Evolutionary conservation across 257 asterid genomes (phyloP).

Genomic region (Marsdenia floribunda): DNA sequence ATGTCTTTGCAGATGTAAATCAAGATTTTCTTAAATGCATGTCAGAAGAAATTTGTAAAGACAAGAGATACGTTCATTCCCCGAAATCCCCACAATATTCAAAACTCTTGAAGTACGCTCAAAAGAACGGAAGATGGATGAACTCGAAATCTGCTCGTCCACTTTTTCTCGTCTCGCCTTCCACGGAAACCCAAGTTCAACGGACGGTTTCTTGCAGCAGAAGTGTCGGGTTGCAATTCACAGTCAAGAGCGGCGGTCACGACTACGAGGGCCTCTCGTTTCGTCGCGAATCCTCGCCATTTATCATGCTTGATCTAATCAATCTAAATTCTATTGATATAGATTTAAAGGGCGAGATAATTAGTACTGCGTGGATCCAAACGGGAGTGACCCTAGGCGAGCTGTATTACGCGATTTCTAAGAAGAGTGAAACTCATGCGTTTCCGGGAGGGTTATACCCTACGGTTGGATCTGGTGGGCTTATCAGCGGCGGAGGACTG

Average conservation of each 20-base stretch:
- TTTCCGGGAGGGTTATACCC: slow-evolving; percentile 24
- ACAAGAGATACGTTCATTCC: neutral
- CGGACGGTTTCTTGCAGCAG: slow-evolving; percentile 7
- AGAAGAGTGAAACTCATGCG: slow-evolving; percentile 13
- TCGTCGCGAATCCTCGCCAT: neutral
- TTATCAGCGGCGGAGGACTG: slow-evolving; percentile 19
- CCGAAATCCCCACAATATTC: neutral
- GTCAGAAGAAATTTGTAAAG: neutral
- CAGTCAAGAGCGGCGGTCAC: slow-evolving; percentile 24
- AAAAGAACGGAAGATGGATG: slow-evolving; percentile 17
- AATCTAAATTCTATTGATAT: neutral
- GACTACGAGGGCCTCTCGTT: slow-evolving; percentile 24
- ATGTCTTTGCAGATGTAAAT: neutral
- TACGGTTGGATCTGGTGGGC: slow-evolving; percentile 19
- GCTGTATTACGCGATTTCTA: slow-evolving; percentile 13
- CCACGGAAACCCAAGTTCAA: neutral
- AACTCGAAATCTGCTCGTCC: slow-evolving; percentile 13
- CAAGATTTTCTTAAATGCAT: slow-evolving; percentile 11
- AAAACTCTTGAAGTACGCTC: neutral
- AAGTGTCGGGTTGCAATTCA: slow-evolving; percentile 1
- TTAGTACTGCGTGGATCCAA: slow-evolving; percentile 14
- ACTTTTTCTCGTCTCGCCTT: neutral
- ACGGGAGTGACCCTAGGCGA: slow-evolving; percentile 17
- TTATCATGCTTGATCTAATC: slow-evolving; percentile 15
- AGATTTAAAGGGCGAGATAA: neutral